Conservation (phyloP, 371 early-diverging fungal genomes). For the Mortierella sp. region DNA sequence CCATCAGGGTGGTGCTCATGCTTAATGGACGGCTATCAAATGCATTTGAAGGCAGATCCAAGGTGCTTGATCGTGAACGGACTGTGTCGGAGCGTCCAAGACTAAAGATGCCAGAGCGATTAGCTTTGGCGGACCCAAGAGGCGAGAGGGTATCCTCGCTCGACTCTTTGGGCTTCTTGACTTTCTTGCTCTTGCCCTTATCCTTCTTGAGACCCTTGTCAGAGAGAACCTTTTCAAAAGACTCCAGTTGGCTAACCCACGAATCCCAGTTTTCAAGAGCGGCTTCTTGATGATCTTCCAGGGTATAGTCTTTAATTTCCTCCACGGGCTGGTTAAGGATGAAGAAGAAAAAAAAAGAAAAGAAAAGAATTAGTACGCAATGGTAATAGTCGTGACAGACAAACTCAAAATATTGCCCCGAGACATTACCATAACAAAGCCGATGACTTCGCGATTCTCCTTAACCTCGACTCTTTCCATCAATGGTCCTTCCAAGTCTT, state of each 20-base stretch:
- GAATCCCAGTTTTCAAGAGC: slow-evolving; percentile 53
- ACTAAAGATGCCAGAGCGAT: slow-evolving; percentile 50
- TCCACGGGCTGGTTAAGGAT: slow-evolving; percentile 32
- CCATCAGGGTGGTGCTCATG: slow-evolving; percentile 42
- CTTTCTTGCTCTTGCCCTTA: slow-evolving; percentile 45
- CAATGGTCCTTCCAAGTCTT: slow-evolving; percentile 48
- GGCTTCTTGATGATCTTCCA: slow-evolving; percentile 34
- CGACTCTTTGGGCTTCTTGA: slow-evolving; percentile 7
- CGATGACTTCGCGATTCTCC: slow-evolving; percentile 48
- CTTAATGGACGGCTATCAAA: slow-evolving; percentile 40
- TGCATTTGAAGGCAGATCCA: slow-evolving; percentile 18
- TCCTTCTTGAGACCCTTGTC: slow-evolving; percentile 50
- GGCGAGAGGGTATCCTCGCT: not conserved
- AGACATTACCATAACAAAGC: slow-evolving; percentile 43
- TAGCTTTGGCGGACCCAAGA: slow-evolving; percentile 37
- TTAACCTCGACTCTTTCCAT: slow-evolving; percentile 53
- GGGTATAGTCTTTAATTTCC: slow-evolving; percentile 32
- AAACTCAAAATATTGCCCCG: too few species aligned
- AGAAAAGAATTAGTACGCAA: not conserved
- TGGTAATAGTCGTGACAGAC: too few species aligned
- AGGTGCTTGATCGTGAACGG: slow-evolving; percentile 32
- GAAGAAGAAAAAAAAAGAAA: not conserved
- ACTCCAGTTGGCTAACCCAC: slow-evolving; percentile 52
- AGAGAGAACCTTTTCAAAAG: slow-evolving; percentile 44
- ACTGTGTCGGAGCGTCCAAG: slow-evolving; percentile 38